phyloP scores from a whole-genome alignment of 2,329 filamentous ascomycete genomes.

The Cordyceps militaris region DNA sequence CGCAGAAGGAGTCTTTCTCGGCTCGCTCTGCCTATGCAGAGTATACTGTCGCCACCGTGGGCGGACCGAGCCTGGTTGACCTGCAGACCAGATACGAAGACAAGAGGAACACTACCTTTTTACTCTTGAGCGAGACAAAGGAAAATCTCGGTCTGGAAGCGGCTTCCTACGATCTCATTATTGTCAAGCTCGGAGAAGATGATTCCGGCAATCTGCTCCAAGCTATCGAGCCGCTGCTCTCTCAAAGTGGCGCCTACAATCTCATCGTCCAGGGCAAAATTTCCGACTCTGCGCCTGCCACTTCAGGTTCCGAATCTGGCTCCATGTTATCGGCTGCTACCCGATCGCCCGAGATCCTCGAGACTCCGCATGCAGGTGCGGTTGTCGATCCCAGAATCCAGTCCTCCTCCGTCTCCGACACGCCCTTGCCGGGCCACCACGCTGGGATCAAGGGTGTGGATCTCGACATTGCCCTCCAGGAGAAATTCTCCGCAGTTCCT shows the following conservation, averaged over 20 bases:
- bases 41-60: background rate
- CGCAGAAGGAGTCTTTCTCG: background rate
- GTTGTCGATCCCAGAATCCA: background rate
- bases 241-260: background rate
- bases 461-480: background rate
- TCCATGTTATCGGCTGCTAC: background rate
- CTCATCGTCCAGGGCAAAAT: background rate
- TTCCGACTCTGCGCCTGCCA: background rate
- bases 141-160: background rate
- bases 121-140: background rate
- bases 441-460: background rate
- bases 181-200: background rate
- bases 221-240: background rate
- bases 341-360: background rate
- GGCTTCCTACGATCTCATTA: background rate
- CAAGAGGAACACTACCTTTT: background rate
- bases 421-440: background rate
- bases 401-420: background rate
- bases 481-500: background rate
- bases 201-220: background rate
- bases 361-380: background rate
- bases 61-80: background rate
- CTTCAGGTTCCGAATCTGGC: background rate
- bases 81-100: constrained; percentile 1
- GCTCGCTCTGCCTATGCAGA: constrained; percentile 1